Evolutionary conservation across 106 monocot species (phyloP).

Genomic region (Phalaenopsis aphrodite): DNA sequence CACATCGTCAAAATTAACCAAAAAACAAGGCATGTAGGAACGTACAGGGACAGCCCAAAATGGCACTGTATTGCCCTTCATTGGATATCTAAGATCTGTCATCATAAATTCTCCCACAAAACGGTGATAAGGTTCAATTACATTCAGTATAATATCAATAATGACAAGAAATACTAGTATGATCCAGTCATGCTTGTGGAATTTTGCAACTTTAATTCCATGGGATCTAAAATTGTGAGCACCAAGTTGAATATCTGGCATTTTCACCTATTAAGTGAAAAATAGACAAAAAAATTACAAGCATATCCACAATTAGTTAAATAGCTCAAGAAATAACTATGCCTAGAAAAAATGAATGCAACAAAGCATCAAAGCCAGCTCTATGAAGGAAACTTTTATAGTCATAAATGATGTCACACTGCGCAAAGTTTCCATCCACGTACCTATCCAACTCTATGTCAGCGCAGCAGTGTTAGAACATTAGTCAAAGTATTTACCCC

Average conservation of each 20-base stretch:
- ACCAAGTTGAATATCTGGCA: constrained; percentile 22
- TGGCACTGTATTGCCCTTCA: constrained; percentile 52
- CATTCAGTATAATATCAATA: constrained; percentile 27
- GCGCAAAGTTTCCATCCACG: too few relatives aligned
- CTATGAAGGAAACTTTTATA: neutral
- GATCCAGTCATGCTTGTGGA: constrained; percentile 49
- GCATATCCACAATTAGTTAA: neutral
- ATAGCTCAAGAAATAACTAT: neutral
- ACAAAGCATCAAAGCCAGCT: too few relatives aligned
- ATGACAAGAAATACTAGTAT: constrained; percentile 32
- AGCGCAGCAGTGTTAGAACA: too few relatives aligned
- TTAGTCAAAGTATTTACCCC: too few relatives aligned
- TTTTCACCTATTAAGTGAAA: constrained; percentile 2
- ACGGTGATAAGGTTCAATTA: constrained; percentile 51
- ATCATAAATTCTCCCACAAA: constrained; percentile 58
- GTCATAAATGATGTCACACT: neutral
- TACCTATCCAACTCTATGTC: too few relatives aligned
- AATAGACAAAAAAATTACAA: neutral
- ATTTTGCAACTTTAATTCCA: constrained; percentile 28
- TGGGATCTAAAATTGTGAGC: constrained; percentile 30
- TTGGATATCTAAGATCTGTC: constrained; percentile 60
- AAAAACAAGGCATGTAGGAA: neutral
- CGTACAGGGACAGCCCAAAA: constrained; percentile 68
- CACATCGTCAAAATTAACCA: neutral
- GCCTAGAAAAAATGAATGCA: too few relatives aligned